Percentiles rank a stretch among this genome's conserved stretches.
phyloP scores from a whole-genome alignment of 2,329 filamentous ascomycete species.

The Arthrobotrys sinensis region DNA sequence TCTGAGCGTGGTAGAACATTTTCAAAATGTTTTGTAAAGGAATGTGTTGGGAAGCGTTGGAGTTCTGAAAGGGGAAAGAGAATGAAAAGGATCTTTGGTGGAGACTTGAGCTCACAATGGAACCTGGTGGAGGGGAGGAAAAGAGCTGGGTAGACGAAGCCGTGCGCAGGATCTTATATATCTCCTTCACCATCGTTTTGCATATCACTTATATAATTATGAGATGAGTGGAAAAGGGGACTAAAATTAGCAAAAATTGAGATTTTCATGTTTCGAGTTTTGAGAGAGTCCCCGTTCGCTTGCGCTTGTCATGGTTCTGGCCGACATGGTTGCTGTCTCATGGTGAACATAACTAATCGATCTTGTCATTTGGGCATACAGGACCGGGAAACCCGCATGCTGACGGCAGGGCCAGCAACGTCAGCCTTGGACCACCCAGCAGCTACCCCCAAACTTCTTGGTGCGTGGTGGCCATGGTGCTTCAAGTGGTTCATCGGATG shows the following conservation, averaged over 20 bases:
- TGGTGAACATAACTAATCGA: conserved; percentile 24
- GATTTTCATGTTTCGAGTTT: conserved; percentile 51
- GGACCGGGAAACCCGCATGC: conserved; percentile 34
- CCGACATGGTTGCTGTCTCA: conserved; percentile 22
- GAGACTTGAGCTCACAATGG: conserved; percentile 28
- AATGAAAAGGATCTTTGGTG: conserved; percentile 16
- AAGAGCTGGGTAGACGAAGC: conserved; percentile 5
- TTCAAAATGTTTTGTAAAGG: conserved; percentile 23
- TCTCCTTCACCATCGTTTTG: conserved; percentile 12
- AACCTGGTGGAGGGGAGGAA: conserved; percentile 35
- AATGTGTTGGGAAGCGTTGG: conserved; percentile 44
- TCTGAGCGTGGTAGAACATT: conserved; percentile 51
- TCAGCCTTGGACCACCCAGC: conserved; percentile 21
- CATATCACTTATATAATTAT: conserved; percentile 20
- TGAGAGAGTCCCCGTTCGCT: conserved; percentile 43
- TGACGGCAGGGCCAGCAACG: conserved; percentile 40
- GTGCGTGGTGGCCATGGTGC: conserved; percentile 6
- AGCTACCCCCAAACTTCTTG: not conserved
- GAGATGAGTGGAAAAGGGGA: conserved; percentile 39
- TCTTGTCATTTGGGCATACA: conserved; percentile 4
- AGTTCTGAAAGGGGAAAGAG: conserved; percentile 10
- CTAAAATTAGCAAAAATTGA: conserved; percentile 58
- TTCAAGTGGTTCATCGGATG: conserved; percentile 16
- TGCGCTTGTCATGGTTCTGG: conserved; percentile 44
- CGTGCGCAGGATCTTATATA: conserved; percentile 37